Conservation (phyloP, 495 filamentous ascomycete species). For the Penicillium steckii region DNA sequence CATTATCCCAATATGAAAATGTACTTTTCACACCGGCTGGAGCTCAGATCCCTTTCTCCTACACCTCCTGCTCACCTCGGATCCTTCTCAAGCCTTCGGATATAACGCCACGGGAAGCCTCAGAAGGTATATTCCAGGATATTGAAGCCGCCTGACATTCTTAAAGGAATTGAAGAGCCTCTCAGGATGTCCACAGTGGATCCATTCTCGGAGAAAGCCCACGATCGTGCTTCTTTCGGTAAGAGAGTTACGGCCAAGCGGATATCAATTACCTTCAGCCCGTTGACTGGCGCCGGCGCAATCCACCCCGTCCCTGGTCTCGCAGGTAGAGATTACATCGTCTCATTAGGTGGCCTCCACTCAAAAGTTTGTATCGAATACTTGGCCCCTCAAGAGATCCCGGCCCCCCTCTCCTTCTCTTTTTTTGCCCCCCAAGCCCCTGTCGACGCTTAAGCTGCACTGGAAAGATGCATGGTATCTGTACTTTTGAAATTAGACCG, state of each 20-base stretch:
- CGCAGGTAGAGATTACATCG: slow-evolving; percentile 4
- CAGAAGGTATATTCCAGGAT: neutral
- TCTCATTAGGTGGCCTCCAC: slow-evolving; percentile 1
- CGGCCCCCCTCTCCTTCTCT: neutral
- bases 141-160: neutral
- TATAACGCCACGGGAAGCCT: too few relatives aligned
- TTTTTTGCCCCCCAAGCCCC: neutral
- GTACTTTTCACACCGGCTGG: too few relatives aligned
- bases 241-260: slow-evolving; percentile 9
- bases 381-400: neutral
- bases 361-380: slow-evolving; percentile 3
- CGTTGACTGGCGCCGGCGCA: neutral
- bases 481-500: slow-evolving; percentile 4
- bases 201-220: slow-evolving; percentile 17
- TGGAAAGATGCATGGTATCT: neutral
- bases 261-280: neutral
- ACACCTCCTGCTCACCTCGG: too few relatives aligned
- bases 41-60: too few relatives aligned
- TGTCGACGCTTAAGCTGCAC: neutral
- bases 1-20: too few relatives aligned
- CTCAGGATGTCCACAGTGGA: slow-evolving; percentile 1
- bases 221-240: slow-evolving; percentile 3
- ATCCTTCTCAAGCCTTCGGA: too few relatives aligned
- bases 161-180: neutral
- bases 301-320: neutral